These are phyloP conservation scores for Drechslerella dactyloides DNA, from an alignment of 2,329 filamentous ascomycete species.

Conservation along the genomic window DNA sequence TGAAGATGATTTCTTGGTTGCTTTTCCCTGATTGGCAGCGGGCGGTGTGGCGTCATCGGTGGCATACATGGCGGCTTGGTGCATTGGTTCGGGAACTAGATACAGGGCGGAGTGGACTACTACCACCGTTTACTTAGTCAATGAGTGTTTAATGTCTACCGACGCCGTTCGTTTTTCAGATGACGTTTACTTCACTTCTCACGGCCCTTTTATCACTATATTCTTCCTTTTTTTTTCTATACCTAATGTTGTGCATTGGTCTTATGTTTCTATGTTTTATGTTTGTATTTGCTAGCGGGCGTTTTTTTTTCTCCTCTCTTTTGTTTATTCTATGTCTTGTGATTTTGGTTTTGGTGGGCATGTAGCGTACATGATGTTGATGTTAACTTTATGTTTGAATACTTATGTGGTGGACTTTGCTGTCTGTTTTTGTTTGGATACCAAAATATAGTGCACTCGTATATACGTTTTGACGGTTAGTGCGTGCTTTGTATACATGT, in stretches of 20 bases:
- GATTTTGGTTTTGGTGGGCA: not conserved
- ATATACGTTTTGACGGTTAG: too few relatives aligned
- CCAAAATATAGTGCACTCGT: too few relatives aligned
- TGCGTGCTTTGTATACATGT: too few relatives aligned
- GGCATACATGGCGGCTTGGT: conserved; percentile 3
- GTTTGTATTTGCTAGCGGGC: not conserved
- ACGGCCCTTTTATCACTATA: too few relatives aligned
- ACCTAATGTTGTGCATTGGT: not conserved
- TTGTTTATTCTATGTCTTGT: not conserved
- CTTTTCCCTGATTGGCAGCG: conserved; percentile 4
- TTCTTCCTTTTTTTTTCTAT: not conserved
- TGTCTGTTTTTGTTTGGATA: too few relatives aligned
- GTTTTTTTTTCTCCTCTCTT: not conserved
- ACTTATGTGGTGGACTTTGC: too few relatives aligned
- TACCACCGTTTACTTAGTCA: conserved; percentile 5
- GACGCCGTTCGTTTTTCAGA: not conserved
- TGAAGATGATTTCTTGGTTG: conserved; percentile 18
- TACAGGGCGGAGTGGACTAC: not conserved
- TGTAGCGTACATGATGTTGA: conserved; percentile 6
- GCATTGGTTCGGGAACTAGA: not conserved
- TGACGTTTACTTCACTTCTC: too few relatives aligned
- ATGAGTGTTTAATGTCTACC: conserved; percentile 27
- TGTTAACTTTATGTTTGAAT: too few relatives aligned
- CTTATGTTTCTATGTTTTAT: not conserved
- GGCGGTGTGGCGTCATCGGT: conserved; percentile 21